Evolutionary conservation across 2,329 filamentous ascomycete genomes (phyloP), one percentile per base, ranked within the genome.

Genomic region (Rhinocladiella mackenziei): DNA sequence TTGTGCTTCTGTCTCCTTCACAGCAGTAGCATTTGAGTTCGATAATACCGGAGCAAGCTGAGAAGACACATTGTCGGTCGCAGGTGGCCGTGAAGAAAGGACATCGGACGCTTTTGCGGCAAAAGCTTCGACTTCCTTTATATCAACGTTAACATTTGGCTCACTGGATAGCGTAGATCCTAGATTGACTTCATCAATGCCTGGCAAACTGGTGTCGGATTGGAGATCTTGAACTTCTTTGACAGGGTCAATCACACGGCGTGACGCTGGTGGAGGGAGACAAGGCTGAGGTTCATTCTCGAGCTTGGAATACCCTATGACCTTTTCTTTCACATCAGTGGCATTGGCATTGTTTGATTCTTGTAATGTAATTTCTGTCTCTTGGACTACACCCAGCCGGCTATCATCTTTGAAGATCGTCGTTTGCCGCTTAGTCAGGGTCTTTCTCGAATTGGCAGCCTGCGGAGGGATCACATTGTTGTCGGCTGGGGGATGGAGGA

Each of bases 371-470:
- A 35, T 26, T 19, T 43, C 44, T 19, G 47, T 49, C 32, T 58
- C 55, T 33, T 50, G 45, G 13, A 66, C 58, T 33, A 65, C 59
- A 28, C 62, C 60, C 20, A 65, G 57, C 30, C 39, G 36, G n/a
- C n/a, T n/a, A 31, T 59, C 47, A 46, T 81, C 77, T 56, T 76
- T 76, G 62, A 78, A 79, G 39, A 80, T 65, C 2, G 70, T 63
- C 10, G 73, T 76, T 36, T 62, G 67, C 38, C 75, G 73, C 64
- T 79, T 80, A 22, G 65, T 68, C 14, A 72, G 52, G 17, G 66
- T 63, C 55, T 75, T 77, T 49, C 72, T 70, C 10, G 63, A 54
- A 50, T 68, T 67, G 34, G 64, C 58, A n/a, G 62, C 35, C 26
- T 44, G 40, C 54, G 18, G 26, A 11, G 26, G 23, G 15, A 36